Percentiles rank a stretch among this genome's conserved stretches.
phyloP scores from a whole-genome alignment of 129 eudicot species.

The Sambucus nigra region DNA sequence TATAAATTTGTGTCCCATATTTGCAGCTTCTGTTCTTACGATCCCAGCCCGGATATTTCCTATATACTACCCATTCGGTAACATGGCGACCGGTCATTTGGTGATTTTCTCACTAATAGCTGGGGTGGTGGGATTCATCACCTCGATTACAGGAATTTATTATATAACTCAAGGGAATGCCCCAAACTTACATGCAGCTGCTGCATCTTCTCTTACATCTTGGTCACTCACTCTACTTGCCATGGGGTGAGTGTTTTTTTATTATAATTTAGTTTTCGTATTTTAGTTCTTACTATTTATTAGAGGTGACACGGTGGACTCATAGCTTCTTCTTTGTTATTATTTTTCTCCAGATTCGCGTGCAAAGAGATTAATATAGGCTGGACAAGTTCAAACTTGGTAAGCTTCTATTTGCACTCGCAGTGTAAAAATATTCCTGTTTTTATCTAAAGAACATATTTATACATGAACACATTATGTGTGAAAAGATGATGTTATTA shows the following conservation, averaged over 20 bases:
- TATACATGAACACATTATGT: background rate
- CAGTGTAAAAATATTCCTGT: background rate
- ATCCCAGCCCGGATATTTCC: slow-evolving; percentile 75
- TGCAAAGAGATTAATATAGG: slow-evolving; percentile 81
- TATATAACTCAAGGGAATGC: slow-evolving; percentile 44
- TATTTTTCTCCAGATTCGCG: slow-evolving; percentile 44
- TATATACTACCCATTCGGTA: slow-evolving; percentile 73
- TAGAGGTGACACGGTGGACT: too few species aligned
- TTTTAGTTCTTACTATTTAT: background rate
- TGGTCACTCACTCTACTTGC: slow-evolving; percentile 83
- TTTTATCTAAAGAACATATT: background rate
- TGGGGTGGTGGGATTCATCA: slow-evolving; percentile 62
- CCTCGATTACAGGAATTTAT: slow-evolving; percentile 46
- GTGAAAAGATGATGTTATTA: background rate
- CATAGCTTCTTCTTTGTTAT: background rate
- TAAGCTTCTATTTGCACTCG: slow-evolving; percentile 11
- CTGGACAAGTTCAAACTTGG: slow-evolving; percentile 61
- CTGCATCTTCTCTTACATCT: slow-evolving; percentile 54
- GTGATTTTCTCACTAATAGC: slow-evolving; percentile 62
- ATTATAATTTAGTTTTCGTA: background rate
- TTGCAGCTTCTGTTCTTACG: slow-evolving; percentile 50
- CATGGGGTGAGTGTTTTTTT: slow-evolving; percentile 53
- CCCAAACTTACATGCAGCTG: slow-evolving; percentile 62
- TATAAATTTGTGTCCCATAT: background rate
- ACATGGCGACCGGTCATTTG: slow-evolving; percentile 75